These are phyloP conservation scores for Vaccinium macrocarpon DNA, from an alignment of 148 eudicot species.

Conservation along the genomic window DNA sequence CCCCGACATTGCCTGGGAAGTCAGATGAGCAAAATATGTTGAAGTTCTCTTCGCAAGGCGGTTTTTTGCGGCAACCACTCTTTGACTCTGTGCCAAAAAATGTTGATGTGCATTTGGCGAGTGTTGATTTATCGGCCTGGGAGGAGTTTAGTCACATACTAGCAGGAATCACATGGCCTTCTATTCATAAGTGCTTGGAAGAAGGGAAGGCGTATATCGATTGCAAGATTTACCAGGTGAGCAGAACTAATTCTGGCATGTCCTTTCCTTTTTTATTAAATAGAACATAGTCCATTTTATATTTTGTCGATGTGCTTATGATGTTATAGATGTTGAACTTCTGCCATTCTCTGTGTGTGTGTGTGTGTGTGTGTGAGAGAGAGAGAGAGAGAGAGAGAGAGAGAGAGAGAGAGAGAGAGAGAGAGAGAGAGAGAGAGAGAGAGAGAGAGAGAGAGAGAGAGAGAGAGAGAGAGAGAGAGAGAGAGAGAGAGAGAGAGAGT, in stretches of 20 bases:
- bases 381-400: not conserved
- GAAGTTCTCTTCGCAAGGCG: conserved; percentile 76
- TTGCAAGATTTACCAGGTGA: conserved; percentile 77
- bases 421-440: not conserved
- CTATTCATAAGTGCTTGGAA: conserved; percentile 63
- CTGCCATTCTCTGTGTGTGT: not conserved
- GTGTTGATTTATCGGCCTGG: conserved; percentile 50
- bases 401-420: not conserved
- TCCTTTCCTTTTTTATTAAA: not conserved
- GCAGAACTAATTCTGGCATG: conserved; percentile 1
- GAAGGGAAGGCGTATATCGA: conserved; percentile 73
- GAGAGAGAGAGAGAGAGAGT: not conserved
- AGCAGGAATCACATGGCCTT: conserved; percentile 71
- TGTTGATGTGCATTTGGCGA: conserved; percentile 27
- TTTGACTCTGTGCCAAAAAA: conserved; percentile 34
- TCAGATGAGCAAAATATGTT: conserved; percentile 37
- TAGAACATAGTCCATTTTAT: not conserved
- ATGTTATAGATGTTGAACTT: not conserved
- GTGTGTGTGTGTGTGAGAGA: too few species aligned
- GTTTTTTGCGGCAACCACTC: conserved; percentile 68
- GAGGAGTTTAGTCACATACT: conserved; percentile 61
- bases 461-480: not conserved
- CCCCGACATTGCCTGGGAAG: conserved; percentile 29
- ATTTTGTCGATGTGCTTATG: not conserved
- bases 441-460: not conserved